Base-by-base conservation (phyloP, 1,139 yeast species). In the Diutina siamensis region DNA sequence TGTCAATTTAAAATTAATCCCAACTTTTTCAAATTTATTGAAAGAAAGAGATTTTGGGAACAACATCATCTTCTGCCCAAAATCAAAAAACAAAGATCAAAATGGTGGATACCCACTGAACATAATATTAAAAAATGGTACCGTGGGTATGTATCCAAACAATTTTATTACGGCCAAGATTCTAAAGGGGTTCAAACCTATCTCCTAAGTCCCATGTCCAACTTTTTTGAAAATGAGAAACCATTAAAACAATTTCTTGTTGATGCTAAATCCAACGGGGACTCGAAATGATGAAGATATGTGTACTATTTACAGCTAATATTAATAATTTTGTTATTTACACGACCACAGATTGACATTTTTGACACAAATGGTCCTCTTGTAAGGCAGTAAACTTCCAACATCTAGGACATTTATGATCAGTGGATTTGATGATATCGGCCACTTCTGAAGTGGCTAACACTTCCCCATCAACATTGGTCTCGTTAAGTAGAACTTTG, bases 331-430 rank as follows among this genome's bases (percentile, higher is more conserved):
- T 27, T n/a, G n/a, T n/a, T 25, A 8, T 31, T 31, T 31, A 31
- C 4, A 12, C 12, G 15, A 47, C 35, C 19, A 52, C 53, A 15
- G 42, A 46, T 5, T 47, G 45, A 63, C 97, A 89, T 53, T 94
- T 75, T 0, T 49, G 48, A 59, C 98, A 92, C 31, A 89, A 66
- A 2, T 58, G 57, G 15, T 76, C 78, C 42, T 72, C 78, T 1
- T 52, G 55, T 0, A 59, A 60, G 0, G 94, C 69, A 15, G 76
- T 75, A 56, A 65, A 80, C 56, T 86, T 86, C 98, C 98, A 92
- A 61, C 98, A 92, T 57, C 98, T 73, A 2, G 95, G 95, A 59
- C 98, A 92, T 56, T 87, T 87, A 46, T 64, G 63, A 4, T 64
- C 57, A 0, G 62, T 51, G 0, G 87, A 74, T 3, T 69, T 71